Evolutionary conservation across 2,329 filamentous ascomycete genomes (phyloP), one percentile per base, ranked within the genome.

Genomic region (Thielaviopsis euricoi): DNA sequence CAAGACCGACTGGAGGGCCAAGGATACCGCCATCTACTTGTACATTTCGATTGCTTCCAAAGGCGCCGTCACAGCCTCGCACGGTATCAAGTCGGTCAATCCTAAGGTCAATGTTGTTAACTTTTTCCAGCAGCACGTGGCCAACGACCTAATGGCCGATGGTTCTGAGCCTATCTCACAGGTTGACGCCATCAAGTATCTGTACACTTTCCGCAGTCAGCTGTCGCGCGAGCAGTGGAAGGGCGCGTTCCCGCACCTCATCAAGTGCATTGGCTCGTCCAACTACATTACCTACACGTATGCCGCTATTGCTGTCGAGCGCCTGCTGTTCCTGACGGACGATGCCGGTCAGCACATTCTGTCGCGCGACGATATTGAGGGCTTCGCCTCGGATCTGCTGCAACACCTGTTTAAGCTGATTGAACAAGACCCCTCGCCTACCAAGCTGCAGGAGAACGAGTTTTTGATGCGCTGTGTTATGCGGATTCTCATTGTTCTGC

Each of bases 221-320:
- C 78, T 98, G 61, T 91, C 89, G 19, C 88, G 88, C 68, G 84
- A 90, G 37, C 87, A 96, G 69, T 97, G 93, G 89, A 86, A 86
- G 65, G 82, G 85, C 59, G 90, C 90, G 1, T 88, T 98, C 67
- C 86, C 88, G 13, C 83, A 95, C 19, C 77, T 98, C 49, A 89
- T 97, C 56, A 88, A 93, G 67, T 94, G 96, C 67, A 76, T 98
- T 63, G 88, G 82, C 61, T 94, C 89, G 2, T 78, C 83, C 22
- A 93, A 96, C 70, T 97, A 96, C 65, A 93, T 97, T 59, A 89
- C 97, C 48, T 96, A 98, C 73, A 96, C 90, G 0, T 98, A 98
- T 67, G 89, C 93, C 13, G 88, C 93, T 10, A 95, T 98, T 66
- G 89, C 91, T 2, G 86, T 97, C n/a, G 93, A 98, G 73, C 81